Evolutionary conservation across 2,329 filamentous ascomycete genomes (phyloP).

Genomic region (Pseudopyricularia javanii): DNA sequence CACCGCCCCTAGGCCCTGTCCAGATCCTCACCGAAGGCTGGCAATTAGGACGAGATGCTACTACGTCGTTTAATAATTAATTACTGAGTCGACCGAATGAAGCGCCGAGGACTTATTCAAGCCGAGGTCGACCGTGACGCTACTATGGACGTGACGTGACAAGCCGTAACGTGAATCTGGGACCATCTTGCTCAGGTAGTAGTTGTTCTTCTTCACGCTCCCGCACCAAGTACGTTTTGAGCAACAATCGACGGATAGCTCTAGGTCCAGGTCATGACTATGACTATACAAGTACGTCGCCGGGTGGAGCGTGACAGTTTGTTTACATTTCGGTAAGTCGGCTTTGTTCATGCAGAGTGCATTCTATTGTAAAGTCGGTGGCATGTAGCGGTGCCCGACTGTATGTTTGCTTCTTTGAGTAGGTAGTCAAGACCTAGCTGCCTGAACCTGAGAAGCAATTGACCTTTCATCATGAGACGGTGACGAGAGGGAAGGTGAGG

Average conservation of each 20-base stretch:
- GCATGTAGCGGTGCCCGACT: background rate
- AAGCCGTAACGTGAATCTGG: background rate
- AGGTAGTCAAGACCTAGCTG: no score
- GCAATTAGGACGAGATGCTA: background rate
- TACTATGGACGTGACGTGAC: background rate
- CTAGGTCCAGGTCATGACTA: background rate
- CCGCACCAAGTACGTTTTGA: background rate
- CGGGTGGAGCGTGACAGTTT: background rate
- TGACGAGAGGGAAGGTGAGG: no score
- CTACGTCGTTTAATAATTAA: background rate
- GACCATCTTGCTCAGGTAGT: background rate
- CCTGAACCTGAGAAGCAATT: no score
- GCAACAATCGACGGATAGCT: background rate
- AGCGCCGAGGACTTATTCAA: background rate
- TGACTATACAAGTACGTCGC: background rate
- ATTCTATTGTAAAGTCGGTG: background rate
- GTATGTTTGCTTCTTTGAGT: no score
- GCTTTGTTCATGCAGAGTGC: background rate
- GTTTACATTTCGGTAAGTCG: background rate
- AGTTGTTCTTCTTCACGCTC: background rate
- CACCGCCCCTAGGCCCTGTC: background rate
- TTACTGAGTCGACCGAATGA: background rate
- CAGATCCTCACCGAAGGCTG: background rate
- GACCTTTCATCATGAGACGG: no score
- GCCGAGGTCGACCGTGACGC: background rate